Base-by-base conservation (phyloP, 2,329 filamentous ascomycete species). In the Bimuria novae-zelandiae region DNA sequence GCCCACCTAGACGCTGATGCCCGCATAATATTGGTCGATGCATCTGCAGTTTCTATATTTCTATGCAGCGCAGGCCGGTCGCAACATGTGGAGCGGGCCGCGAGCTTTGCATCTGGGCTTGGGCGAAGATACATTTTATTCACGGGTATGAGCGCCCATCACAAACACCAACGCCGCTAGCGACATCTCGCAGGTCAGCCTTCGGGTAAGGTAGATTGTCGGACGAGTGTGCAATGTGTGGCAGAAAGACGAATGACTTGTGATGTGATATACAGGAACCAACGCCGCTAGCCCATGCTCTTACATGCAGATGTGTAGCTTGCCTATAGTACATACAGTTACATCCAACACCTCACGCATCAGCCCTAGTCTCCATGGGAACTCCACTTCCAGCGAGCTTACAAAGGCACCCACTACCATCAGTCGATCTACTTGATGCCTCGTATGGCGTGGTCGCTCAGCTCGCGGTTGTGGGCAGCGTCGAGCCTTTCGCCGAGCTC, bases 401-500 rank as follows among this genome's bases (percentile, higher is more conserved):
- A 39, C 23, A 30, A n/a, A 39, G 32, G 32, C 1, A 22, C 14
- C 14, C 19, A 21, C 3, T 14, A 8, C 25, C n/a, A 7, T 41
- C 23, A 49, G 23, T 56, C 57, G 29, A 50, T 55, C n/a, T 50
- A 49, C 51, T 64, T 62, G 41, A 66, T 57, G 12, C 46, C 54
- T 27, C 41, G 41, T 11, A 27, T 19, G 4, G 27, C 65, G 52
- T 22, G 43, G 30, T 59, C 63, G 7, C 56, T 60, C 42, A 60
- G 64, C 22, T 65, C 60, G 5, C 61, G 54, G 35, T 66, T 64
- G 10, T 48, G 52, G 1, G 63, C 62, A 7, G 65, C 60, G 17
- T 70, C 69, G n/a, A 68, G 50, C 23, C 64, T 63, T 3, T 19
- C 51, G 1, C 55, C 61, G 16, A 69, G 36, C 14, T 65, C 60